phyloP scores from a whole-genome alignment of 1,139 yeast species.

The Yamadazyma membranifaciens region DNA sequence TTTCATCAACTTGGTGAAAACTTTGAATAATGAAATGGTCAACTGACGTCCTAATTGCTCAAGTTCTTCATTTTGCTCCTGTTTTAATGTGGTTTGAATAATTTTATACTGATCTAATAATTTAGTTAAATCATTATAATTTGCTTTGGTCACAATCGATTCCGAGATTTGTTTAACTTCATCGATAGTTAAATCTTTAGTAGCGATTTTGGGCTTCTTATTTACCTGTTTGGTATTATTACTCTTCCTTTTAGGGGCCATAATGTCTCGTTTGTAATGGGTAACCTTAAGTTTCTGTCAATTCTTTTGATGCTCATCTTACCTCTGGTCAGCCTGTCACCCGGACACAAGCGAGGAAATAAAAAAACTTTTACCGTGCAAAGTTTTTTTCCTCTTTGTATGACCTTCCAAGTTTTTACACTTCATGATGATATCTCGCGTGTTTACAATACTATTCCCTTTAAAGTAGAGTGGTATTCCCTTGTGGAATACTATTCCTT shows the following conservation, averaged over 20 bases:
- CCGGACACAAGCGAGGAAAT: slow-evolving; percentile 5
- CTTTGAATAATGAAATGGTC: slow-evolving; percentile 50
- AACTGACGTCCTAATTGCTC: slow-evolving; percentile 47
- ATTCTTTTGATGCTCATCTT: slow-evolving; percentile 8
- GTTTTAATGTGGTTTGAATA: slow-evolving; percentile 21
- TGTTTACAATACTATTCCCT: slow-evolving; percentile 51
- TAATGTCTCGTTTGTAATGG: background rate
- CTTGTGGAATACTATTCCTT: slow-evolving; percentile 35
- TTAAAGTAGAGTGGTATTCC: slow-evolving; percentile 34
- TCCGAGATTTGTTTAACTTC: slow-evolving; percentile 28
- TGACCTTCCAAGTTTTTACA: slow-evolving; percentile 58
- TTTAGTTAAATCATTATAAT: slow-evolving; percentile 52
- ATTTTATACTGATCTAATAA: slow-evolving; percentile 39
- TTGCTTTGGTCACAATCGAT: slow-evolving; percentile 28
- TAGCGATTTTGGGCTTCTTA: slow-evolving; percentile 6
- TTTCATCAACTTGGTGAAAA: slow-evolving; percentile 57
- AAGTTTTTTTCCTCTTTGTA: slow-evolving; percentile 22
- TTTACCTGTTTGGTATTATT: background rate
- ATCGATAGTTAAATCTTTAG: background rate
- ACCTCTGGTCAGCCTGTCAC: slow-evolving; percentile 4
- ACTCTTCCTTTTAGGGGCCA: slow-evolving; percentile 17
- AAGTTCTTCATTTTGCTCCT: slow-evolving; percentile 21
- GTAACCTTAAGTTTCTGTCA: background rate
- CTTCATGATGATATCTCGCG: slow-evolving; percentile 64
- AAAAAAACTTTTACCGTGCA: background rate